Base-by-base conservation (phyloP, 305 asterid genomes). In the Fraxinus platypoda region DNA sequence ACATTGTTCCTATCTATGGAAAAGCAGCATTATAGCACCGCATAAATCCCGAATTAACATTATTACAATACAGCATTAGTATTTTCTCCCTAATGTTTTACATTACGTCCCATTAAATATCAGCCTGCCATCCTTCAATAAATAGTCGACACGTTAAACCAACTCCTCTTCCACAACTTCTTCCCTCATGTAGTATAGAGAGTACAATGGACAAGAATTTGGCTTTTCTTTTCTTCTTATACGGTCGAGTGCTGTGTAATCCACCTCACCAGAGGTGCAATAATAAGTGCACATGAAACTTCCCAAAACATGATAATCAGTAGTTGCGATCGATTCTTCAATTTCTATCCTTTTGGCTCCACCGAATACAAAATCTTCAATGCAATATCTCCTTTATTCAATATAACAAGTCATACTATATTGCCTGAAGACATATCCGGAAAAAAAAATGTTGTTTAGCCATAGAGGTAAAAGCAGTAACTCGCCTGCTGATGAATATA, bases 381-480 rank as follows among this genome's bases (percentile, higher is more conserved):
- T 19, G 68, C 23, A n/a, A 52, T 17, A 17, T 17, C 30, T 59
- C 70, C 30, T 6, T 21, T 59, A 21, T 59, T 21, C 70, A 59
- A 59, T 59, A 21, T 19, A 8, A 30, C 72, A 5, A 62, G 5
- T 8, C 72, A 23, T 62, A 62, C 70, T 59, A 15, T 17, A 52
- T 21, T n/a, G 26, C 71, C 71, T 62, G 71, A 8, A 62, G 15
- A 0, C 71, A 23, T 62, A 23, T 23, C 71, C 25, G 23, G 64
- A 8, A 66, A 43, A 43, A 12, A 13, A 57, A 3, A 8, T 12
- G 1, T 30, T 76, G 52, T 81, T 81, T 64, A 85, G 90, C 92
- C 82, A 77, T 78, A 86, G 43, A 91, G 62, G 83, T 85, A 43
- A 80, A 88, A 68, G 83, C 78, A 91, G 85, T 75, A 89, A 37